These are phyloP conservation scores for Lactarius sanguifluus DNA, from an alignment of 768 basidiomycete genomes.

Conservation along the genomic window DNA sequence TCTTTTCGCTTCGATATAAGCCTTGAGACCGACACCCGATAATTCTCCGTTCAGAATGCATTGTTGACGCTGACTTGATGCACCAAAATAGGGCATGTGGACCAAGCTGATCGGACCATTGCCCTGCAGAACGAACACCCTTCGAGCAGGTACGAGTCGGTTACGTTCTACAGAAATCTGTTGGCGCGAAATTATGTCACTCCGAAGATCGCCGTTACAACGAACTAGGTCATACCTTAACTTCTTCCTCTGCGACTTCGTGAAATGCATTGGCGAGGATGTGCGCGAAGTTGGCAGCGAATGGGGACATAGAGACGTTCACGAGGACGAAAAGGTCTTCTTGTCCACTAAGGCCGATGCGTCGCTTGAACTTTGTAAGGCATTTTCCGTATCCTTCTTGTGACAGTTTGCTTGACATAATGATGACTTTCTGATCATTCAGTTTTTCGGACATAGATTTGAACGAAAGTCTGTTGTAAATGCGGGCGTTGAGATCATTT, in stretches of 20 bases:
- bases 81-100: slow-evolving; percentile 40
- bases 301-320: slow-evolving; percentile 46
- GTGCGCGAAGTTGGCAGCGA: slow-evolving; percentile 34
- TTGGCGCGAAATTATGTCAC: neutral
- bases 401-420: slow-evolving; percentile 37
- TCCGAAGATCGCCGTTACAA: neutral
- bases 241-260: slow-evolving; percentile 38
- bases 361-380: slow-evolving; percentile 39
- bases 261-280: slow-evolving; percentile 39
- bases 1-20: slow-evolving; percentile 28
- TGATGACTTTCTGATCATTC: slow-evolving; percentile 30
- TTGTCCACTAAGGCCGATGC: slow-evolving; percentile 37
- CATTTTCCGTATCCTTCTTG: slow-evolving; percentile 39
- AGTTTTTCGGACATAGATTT: slow-evolving; percentile 33
- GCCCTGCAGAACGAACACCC: slow-evolving; percentile 43
- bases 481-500: slow-evolving; percentile 41
- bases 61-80: slow-evolving; percentile 41
- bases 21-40: slow-evolving; percentile 24
- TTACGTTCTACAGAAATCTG: slow-evolving; percentile 36
- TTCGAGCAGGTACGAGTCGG: slow-evolving; percentile 35
- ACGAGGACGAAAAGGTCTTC: slow-evolving; percentile 40
- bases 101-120: slow-evolving; percentile 37
- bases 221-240: slow-evolving; percentile 33
- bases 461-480: slow-evolving; percentile 42
- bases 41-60: slow-evolving; percentile 39